Evolutionary conservation across 805 yeast genomes (phyloP), one percentile per base, ranked within the genome.

Genomic region (Starmerella apicola): DNA sequence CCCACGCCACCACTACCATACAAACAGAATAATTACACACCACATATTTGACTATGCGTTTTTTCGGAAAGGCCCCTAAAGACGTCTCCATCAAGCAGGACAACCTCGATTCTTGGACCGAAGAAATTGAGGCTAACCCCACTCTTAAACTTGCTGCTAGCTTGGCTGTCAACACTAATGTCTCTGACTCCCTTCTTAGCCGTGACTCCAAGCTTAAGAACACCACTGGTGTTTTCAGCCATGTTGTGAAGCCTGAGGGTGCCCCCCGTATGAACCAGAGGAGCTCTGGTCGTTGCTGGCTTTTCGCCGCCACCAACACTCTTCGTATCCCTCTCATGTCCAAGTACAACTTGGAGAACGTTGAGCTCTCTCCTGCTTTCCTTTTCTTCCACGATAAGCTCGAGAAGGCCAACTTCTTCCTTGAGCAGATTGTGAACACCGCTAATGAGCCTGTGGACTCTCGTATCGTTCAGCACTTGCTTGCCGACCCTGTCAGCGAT

Each of bases 211-310:
- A 47, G 37, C 36, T 45, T 29, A 32, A 33, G 29, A 32, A 43
- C 50, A 48, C 51, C 20, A 45, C 45, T 22, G 53, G 65, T 25
- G 60, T 64, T 6, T 72, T 68, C 63, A 65, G 63, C 53, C 50
- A 59, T 42, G 59, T 57, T 39, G 64, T 72, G 26, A 63, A 63
- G 32, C 60, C 62, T 3, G 76, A 72, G 50, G 79, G 78, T 3
- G 52, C 72, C 1, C 85, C 86, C 20, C 68, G 79, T 15, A 76
- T 80, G 39, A 76, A 78, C 60, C 95, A 83, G 64, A 71, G 72
- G 51, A 58, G 73, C 9, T 73, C 83, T 18, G 95, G 94, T 23
- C 65, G 94, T 52, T 83, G 95, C 61, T 83, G 94, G 94, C 68
- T 83, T 45, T 83, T 83, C 59, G 94, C 94, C 9, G 71, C 88